Evolutionary conservation across 768 basidiomycete genomes (phyloP), one percentile per base, ranked within the genome.

Genomic region (Mycena alexandri): DNA sequence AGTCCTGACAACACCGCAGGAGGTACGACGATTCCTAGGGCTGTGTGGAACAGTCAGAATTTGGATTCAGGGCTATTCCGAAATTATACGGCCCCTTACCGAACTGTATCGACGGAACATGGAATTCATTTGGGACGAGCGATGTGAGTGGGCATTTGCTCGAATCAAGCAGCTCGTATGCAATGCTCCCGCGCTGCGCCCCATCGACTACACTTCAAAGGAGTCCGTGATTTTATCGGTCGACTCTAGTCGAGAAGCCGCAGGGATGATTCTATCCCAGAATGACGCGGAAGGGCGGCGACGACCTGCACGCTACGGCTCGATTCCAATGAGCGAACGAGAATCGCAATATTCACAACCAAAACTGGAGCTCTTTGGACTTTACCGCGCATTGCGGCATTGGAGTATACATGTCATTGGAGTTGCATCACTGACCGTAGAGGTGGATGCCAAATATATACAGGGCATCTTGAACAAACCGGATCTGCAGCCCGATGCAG

Each of bases 221-320:
- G 14, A 10, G 17, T 29, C 10, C 5, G 50, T 22, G 2, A 24
- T 51, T 12, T 19, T 51, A 5, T 53, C 51, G 4, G 51, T 53
- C 14, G 51, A 53, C 13, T 53, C 51, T 0, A 19, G 51, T 21
- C 12, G 17, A 34, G 51, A 53, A 7, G 33, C 51, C 1, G 21
- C 51, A 4, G 51, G 51, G 8, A 53, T 53, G 51, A 53, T 53
- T n/a, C 29, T 53, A 0, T 53, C 56, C 1, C 41, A 44, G 56
- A 5, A 29, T 3, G 56, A 58, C 17, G 24, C 24, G 1, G 13
- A 46, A 34, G 38, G 43, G 34, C 17, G 19, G 16, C 19, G 43
- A 5, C 1, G 43, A 25, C 25, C 43, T 33, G 25, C 56, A 13
- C 22, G 43, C 2, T 58, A 43, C 6, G 38, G 54, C 1, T 44